Evolutionary conservation across 2,329 filamentous ascomycete species (phyloP), one percentile per base, ranked within the genome.

Genomic region (Sodiomyces alkalinus): DNA sequence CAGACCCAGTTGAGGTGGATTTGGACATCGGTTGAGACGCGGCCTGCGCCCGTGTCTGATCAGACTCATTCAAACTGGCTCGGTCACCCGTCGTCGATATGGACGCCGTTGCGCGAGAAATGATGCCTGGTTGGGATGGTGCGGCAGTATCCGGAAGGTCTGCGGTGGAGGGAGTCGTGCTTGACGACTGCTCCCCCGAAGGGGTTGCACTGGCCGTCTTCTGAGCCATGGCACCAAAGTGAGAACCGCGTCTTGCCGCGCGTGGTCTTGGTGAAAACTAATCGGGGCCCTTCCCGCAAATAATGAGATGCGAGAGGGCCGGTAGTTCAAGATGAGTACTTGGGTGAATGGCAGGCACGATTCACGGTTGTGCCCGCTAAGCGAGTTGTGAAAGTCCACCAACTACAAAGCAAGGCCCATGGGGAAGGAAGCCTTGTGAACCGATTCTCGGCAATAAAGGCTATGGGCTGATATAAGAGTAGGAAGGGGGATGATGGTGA

Each of bases 21-120:
- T 61, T 62, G 30, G 52, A 59, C 58, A 64, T 61, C 36, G 58
- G 49, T 33, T 60, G 55, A 12, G 57, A 53, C 22, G 34, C 33
- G 42, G 52, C 46, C 30, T n/a, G n/a, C n/a, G n/a, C n/a, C n/a
- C n/a, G n/a, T n/a, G n/a, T n/a, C n/a, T n/a, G n/a, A n/a, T 52
- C 49, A 33, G 44, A 38, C 31, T 52, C 49, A 33, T 47, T 40
- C 39, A 43, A 37, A 38, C 47, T 51, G 26, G 46, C 41, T 36
- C 55, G 35, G 7, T n/a, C 16, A 21, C 12, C 12, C 12, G 28
- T 17, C 20, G 27, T 25, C 16, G 35, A 27, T 16, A 31, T 31
- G 22, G 23, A 26, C 15, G 31, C 16, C 19, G 30, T 36, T 19
- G n/a, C n/a, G n/a, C n/a, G n/a, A n/a, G n/a, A n/a, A n/a, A n/a